phyloP scores from a whole-genome alignment of 1,284 basidiomycete species.

The Ustilago sp. region DNA sequence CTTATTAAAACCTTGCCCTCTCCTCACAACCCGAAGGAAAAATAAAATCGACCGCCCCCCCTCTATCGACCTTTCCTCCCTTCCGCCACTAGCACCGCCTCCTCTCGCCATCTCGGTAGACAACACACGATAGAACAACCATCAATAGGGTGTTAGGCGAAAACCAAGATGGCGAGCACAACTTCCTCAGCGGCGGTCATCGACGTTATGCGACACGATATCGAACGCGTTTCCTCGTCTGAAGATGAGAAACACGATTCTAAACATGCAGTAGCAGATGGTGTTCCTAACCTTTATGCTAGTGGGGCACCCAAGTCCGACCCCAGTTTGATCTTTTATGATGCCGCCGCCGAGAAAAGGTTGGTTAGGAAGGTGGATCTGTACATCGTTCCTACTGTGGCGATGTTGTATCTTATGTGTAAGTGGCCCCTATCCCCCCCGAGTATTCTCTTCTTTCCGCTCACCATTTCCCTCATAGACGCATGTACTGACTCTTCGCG shows the following conservation, averaged over 20 bases:
- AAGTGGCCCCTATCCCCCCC: background rate
- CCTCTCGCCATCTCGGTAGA: background rate
- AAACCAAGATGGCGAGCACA: constrained; percentile 24
- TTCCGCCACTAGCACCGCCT: background rate
- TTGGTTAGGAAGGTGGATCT: constrained; percentile 63
- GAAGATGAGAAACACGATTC: constrained; percentile 34
- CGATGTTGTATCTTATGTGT: constrained; percentile 49
- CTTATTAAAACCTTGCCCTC: constrained; percentile 3
- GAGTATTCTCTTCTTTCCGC: too few species aligned
- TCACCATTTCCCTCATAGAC: too few species aligned
- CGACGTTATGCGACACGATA: constrained; percentile 27
- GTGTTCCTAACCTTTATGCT: constrained; percentile 23
- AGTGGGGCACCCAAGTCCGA: constrained; percentile 18
- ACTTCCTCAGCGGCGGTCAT: constrained; percentile 23
- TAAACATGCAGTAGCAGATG: constrained; percentile 7
- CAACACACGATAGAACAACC: background rate
- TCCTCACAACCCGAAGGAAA: background rate
- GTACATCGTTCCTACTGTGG: constrained; percentile 56
- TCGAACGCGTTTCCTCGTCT: constrained; percentile 34
- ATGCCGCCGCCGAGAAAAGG: constrained; percentile 40
- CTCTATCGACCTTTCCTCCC: background rate
- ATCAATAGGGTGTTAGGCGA: background rate
- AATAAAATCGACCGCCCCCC: background rate
- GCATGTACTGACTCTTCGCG: too few species aligned
- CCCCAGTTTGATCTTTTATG: constrained; percentile 71